phyloP scores from a whole-genome alignment of 805 yeast genomes.

The Nadsonia fulvescens region DNA sequence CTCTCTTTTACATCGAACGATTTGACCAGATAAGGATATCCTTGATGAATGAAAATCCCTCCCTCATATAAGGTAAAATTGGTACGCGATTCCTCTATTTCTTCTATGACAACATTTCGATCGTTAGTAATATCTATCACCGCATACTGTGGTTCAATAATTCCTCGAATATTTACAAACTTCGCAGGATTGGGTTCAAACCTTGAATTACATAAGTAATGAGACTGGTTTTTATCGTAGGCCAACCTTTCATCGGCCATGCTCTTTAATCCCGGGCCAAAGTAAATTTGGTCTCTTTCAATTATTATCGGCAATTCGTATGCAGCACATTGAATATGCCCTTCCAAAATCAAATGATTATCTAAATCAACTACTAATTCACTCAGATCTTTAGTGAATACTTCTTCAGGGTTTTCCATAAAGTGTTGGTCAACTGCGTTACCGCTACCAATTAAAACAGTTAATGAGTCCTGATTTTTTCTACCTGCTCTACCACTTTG shows the following conservation, averaged over 20 bases:
- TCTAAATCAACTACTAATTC: constrained; percentile 44
- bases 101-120: constrained; percentile 62
- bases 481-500: constrained; percentile 97
- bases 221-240: constrained; percentile 3
- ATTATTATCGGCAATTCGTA: constrained; percentile 55
- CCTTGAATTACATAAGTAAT: constrained; percentile 1
- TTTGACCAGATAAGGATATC: constrained; percentile 68
- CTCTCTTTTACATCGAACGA: constrained; percentile 67
- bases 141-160: constrained; percentile 67
- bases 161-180: constrained; percentile 64
- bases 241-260: constrained; percentile 10
- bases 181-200: constrained; percentile 15
- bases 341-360: constrained; percentile 46
- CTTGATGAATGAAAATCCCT: constrained; percentile 88
- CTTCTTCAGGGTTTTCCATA: constrained; percentile 44
- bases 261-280: constrained; percentile 21
- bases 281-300: constrained; percentile 37
- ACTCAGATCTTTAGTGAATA: constrained; percentile 30
- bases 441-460: constrained; percentile 61
- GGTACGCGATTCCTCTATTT: constrained; percentile 73
- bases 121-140: constrained; percentile 78
- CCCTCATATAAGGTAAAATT: constrained; percentile 85
- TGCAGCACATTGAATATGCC: constrained; percentile 90
- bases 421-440: constrained; percentile 78
- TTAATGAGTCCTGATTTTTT: constrained; percentile 60